Base-by-base conservation (phyloP, 2,329 filamentous ascomycete species). In the Xylaria digitata region DNA sequence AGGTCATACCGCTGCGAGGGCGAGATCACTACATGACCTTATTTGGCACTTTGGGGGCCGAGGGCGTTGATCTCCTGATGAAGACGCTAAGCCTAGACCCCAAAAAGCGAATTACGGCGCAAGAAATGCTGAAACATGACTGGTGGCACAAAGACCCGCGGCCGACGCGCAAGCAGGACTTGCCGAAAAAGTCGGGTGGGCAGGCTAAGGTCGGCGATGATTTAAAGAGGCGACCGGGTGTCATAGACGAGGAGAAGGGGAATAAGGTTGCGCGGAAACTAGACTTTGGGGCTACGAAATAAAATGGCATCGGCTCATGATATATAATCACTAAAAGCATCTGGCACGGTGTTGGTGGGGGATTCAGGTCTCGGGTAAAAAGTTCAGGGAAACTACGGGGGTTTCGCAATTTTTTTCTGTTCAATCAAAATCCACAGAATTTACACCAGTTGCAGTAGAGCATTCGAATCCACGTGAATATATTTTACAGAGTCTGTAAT, bases 21-120 rank as follows among this genome's bases (percentile, higher is more conserved):
- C 86, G 87, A 68, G 89, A 92, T 63, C 90, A 91, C 75, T 97
- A 93, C 83, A 84, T 91, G 76, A 82, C 84, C 60, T 88, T 89
- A 68, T 97, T 99, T 76, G 89, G 92, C 62, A 91, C 92, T 11
- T 88, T 95, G 9, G 96, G 95, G 23, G 82, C 89, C 9, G 87
- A 93, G 57, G 96, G 96, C 49, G 93, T 96, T 34, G 94, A 98
- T 78, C 82, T 99, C 66, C 84, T 99, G 57, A 92, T 96, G 84
- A 89, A 88, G 72, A 97, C 96, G 80, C 84, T 97, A 68, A 86
- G 87, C 13, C 86, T 98, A 68, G 93, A 99, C 80, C 96, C 96
- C n/a, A 87, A 89, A 75, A 93, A 91, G 79, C 86, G 96, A 65
- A 90, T 93, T 74, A 93, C 90, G 0, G 93, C 94, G 0, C 84